Percentiles rank a stretch among this genome's conserved stretches.
Evolutionary conservation across 805 yeast genomes (phyloP).

Genomic region (Saturnispora quitensis): DNA sequence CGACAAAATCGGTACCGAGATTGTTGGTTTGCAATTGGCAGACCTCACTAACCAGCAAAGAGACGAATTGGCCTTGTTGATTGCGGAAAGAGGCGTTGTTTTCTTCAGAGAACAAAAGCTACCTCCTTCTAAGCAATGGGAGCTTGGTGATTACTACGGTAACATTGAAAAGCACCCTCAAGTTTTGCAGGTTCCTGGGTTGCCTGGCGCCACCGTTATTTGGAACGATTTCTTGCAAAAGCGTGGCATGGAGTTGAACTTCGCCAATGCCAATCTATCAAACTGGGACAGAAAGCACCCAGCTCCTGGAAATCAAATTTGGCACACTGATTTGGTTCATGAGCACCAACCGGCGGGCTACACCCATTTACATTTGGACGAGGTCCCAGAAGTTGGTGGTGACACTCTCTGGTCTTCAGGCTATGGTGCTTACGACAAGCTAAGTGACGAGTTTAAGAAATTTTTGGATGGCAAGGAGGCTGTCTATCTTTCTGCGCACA

Average conservation of each 20-base stretch:
- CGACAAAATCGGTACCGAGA: conserved; percentile 40
- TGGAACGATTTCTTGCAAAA: conserved; percentile 32
- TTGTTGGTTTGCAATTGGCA: conserved; percentile 37
- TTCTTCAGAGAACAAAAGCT: conserved; percentile 41
- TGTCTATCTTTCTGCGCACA: conserved; percentile 32
- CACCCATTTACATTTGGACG: conserved; percentile 44
- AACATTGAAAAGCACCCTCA: conserved; percentile 34
- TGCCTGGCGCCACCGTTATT: conserved; percentile 32
- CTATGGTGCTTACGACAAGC: conserved; percentile 48
- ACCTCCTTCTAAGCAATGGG: conserved; percentile 34
- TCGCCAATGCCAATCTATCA: conserved; percentile 14
- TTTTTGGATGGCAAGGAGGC: conserved; percentile 47
- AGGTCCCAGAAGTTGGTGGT: conserved; percentile 45
- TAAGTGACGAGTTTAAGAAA: conserved; percentile 40
- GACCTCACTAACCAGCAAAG: conserved; percentile 35
- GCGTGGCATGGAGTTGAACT: conserved; percentile 16
- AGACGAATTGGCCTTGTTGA: conserved; percentile 38
- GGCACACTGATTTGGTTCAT: conserved; percentile 46
- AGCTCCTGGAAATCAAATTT: conserved; percentile 22
- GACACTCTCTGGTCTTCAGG: conserved; percentile 49
- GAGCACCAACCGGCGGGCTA: conserved; percentile 50
- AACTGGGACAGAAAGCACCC: conserved; percentile 12
- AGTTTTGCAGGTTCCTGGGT: conserved; percentile 28
- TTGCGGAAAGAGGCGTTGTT: conserved; percentile 43
- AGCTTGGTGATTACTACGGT: conserved; percentile 38